phyloP scores from a whole-genome alignment of 1,284 basidiomycete genomes.

The Sporisorium exsertum region DNA sequence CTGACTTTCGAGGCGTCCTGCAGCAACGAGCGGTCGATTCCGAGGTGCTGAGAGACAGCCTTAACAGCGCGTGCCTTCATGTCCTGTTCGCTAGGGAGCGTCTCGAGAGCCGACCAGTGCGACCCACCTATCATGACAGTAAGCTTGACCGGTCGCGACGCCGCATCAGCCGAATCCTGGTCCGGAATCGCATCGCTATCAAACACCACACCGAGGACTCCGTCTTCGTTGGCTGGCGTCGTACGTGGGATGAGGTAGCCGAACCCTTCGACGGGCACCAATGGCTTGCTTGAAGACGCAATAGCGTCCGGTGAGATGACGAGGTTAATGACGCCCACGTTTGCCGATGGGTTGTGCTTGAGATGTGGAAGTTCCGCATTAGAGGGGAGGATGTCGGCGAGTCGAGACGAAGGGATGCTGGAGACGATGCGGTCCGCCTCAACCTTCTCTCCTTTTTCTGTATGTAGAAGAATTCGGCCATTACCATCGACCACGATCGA shows the following conservation, averaged over 20 bases:
- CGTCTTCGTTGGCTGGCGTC: conserved; percentile 72
- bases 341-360: conserved; percentile 66
- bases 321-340: conserved; percentile 64
- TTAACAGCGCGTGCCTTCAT: conserved; percentile 46
- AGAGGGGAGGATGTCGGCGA: conserved; percentile 38
- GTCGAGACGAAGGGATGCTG: conserved; percentile 47
- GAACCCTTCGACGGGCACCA: conserved; percentile 83
- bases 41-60: conserved; percentile 55
- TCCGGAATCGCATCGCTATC: conserved; percentile 73
- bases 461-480: conserved; percentile 63
- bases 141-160: conserved; percentile 74
- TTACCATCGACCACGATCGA: conserved; percentile 73
- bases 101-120: conserved; percentile 70
- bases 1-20: conserved; percentile 48
- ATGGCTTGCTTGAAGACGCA: conserved; percentile 77
- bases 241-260: conserved; percentile 92
- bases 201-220: conserved; percentile 74
- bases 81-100: conserved; percentile 71
- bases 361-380: conserved; percentile 69
- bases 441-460: conserved; percentile 22
- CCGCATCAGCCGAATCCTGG: conserved; percentile 39
- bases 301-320: conserved; percentile 72
- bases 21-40: conserved; percentile 38
- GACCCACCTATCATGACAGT: conserved; percentile 93
- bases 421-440: conserved; percentile 70